phyloP scores from a whole-genome alignment of 805 yeast genomes.

The Kazachstania kunashirensis region DNA sequence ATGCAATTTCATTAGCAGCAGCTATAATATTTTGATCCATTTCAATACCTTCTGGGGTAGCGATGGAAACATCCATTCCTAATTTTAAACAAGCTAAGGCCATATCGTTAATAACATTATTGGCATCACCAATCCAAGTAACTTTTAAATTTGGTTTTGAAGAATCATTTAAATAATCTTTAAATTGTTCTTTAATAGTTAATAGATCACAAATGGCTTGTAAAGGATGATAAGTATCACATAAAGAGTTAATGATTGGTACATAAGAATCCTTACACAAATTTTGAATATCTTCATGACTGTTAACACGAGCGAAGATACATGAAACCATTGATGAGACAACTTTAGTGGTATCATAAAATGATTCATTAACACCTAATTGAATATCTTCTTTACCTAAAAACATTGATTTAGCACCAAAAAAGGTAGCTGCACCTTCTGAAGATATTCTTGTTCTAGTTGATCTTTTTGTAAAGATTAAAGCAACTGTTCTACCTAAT shows the following conservation, averaged over 20 bases:
- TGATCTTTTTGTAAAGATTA: slow-evolving; percentile 83
- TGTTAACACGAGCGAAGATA: slow-evolving; percentile 89
- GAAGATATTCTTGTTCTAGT: slow-evolving; percentile 91
- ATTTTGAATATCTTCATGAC: slow-evolving; percentile 72
- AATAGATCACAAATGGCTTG: slow-evolving; percentile 89
- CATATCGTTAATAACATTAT: slow-evolving; percentile 90
- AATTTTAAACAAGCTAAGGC: slow-evolving; percentile 76
- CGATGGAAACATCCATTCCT: slow-evolving; percentile 49
- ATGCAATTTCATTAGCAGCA: slow-evolving; percentile 45
- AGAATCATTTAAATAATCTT: slow-evolving; percentile 22
- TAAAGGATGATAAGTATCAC: slow-evolving; percentile 88
- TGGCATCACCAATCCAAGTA: slow-evolving; percentile 96
- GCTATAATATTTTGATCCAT: slow-evolving; percentile 46
- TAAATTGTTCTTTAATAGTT: slow-evolving; percentile 75
- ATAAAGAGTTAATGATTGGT: slow-evolving; percentile 87
- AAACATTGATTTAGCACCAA: slow-evolving; percentile 95
- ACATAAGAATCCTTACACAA: slow-evolving; percentile 71
- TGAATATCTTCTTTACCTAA: slow-evolving; percentile 95
- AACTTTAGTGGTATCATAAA: slow-evolving; percentile 81
- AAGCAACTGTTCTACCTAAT: slow-evolving; percentile 71
- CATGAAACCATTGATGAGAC: slow-evolving; percentile 95
- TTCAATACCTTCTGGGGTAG: slow-evolving; percentile 19
- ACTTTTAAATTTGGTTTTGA: slow-evolving; percentile 46
- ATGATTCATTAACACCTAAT: slow-evolving; percentile 86
- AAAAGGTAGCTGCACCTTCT: slow-evolving; percentile 87